Percentiles rank a stretch among this genome's conserved stretches.
phyloP scores from a whole-genome alignment of 345 rosid species.

The Physaria fendleri region DNA sequence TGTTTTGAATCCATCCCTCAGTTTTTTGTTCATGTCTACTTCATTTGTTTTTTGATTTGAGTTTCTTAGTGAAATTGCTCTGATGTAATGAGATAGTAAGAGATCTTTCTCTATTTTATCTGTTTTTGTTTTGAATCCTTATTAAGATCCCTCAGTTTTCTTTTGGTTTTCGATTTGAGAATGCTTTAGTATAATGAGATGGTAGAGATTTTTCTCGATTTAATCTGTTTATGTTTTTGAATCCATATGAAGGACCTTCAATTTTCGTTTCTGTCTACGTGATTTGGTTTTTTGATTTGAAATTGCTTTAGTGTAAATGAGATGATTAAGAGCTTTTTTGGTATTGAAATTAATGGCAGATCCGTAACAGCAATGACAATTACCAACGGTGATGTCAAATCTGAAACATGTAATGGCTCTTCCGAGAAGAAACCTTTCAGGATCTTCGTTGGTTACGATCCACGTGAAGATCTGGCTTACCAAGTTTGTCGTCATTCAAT shows the following conservation, averaged over 20 bases:
- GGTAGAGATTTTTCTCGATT: too few species aligned
- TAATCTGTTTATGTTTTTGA: too few species aligned
- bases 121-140: too few species aligned
- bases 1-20: not conserved
- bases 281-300: not conserved
- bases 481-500: slow-evolving; percentile 78
- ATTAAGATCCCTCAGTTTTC: too few species aligned
- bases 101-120: too few species aligned
- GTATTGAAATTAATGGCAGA: not conserved
- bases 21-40: not conserved
- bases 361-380: slow-evolving; percentile 24
- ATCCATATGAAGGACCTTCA: not conserved
- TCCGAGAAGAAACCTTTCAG: slow-evolving; percentile 44
- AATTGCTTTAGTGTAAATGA: not conserved
- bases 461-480: slow-evolving; percentile 77
- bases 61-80: not conserved
- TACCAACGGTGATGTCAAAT: slow-evolving; percentile 28
- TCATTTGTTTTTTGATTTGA: not conserved
- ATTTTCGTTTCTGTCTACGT: not conserved
- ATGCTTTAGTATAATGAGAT: too few species aligned
- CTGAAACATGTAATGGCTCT: slow-evolving; percentile 5
- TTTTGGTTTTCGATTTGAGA: too few species aligned
- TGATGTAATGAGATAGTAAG: not conserved
- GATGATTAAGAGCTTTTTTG: not conserved
- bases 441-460: slow-evolving; percentile 94